A percentile compares a stretch with the other conserved stretches of the same genome.
Evolutionary conservation across 495 filamentous ascomycete species (phyloP).

Genomic region (Hypomontagnella monticulosa): DNA sequence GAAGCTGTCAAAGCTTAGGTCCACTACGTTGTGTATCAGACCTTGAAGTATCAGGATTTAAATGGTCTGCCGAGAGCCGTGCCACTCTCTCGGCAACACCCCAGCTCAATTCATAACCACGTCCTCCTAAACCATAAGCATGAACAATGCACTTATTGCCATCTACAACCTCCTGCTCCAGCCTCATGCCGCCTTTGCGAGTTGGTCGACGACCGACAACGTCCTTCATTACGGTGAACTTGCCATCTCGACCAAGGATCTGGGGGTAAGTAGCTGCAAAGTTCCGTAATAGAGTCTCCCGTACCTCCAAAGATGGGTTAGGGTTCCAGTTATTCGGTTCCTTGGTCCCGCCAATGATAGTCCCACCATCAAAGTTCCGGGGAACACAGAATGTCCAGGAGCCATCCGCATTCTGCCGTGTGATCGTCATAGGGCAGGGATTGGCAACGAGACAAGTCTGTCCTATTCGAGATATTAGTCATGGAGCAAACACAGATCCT

Average conservation of each 20-base stretch:
- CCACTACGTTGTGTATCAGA: not conserved
- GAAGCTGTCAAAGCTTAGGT: constrained; percentile 8
- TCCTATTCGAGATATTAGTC: constrained; percentile 38
- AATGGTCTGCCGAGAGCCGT: constrained; percentile 41
- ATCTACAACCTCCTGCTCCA: constrained; percentile 51
- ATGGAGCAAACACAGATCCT: not conserved
- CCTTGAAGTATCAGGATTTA: constrained; percentile 13
- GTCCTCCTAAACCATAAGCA: constrained; percentile 70
- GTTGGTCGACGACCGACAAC: constrained; percentile 58
- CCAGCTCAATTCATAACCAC: constrained; percentile 65
- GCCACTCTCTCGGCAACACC: constrained; percentile 56
- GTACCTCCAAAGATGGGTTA: constrained; percentile 56
- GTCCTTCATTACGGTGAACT: constrained; percentile 53
- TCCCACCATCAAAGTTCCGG: constrained; percentile 66
- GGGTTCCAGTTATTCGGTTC: constrained; percentile 66
- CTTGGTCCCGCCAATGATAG: constrained; percentile 71
- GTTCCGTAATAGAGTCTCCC: constrained; percentile 56
- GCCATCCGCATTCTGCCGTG: constrained; percentile 66
- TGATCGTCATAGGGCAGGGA: constrained; percentile 61
- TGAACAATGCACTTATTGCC: constrained; percentile 61
- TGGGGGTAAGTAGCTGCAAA: constrained; percentile 52
- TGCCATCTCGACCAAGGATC: constrained; percentile 45
- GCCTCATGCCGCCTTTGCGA: constrained; percentile 52
- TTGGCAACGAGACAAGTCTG: constrained; percentile 58
- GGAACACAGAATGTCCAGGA: constrained; percentile 70